Base-by-base conservation (phyloP, 768 basidiomycete genomes). In the Russula vinacea region DNA sequence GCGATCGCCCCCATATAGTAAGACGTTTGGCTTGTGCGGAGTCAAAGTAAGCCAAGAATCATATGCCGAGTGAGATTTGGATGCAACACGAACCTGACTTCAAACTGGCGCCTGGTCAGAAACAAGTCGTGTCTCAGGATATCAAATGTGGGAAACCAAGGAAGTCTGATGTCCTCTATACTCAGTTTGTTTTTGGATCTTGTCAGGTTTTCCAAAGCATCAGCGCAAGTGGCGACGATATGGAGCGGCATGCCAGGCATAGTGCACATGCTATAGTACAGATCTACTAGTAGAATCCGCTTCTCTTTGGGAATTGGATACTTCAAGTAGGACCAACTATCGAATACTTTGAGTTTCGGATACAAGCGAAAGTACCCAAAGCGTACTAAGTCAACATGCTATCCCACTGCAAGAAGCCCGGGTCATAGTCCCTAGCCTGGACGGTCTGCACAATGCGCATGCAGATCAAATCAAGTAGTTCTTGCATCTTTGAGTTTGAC, bases 241-340 rank as follows among this genome's bases (percentile, higher is more conserved):
- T 86, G 83, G 35, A 79, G 80, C 7, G 89, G 81, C 83, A 92
- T 84, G 53, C 90, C 90, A 16, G 92, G 90, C n/a, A 80, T 83
- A 51, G 85, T 82, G 73, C 84, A 82, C 42, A 94, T 71, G 73
- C 90, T 82, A 72, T 87, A 95, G 76, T 90, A 94, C 5, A 95
- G 75, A 74, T 85, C 88, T 53, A 87, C 86, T 35, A 95, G 78
- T 47, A 77, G 79, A 58, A 93, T 84, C 60, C 92, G 81, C 69
- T 85, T 87, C 65, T 86, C 85, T 72, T 88, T 87, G 60, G 90
- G 90, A 70, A 95, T 87, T 40, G 90, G 92, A 71, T 93, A 94
- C 71, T 92, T 90, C 73, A 94, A 81, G 78, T 86, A 86, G 51
- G 77, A 74, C 91, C 92, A 94, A 71, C 90, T 92, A 69, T 5